phyloP scores from a whole-genome alignment of 2,329 filamentous ascomycete genomes.

The Colletotrichum musicola region DNA sequence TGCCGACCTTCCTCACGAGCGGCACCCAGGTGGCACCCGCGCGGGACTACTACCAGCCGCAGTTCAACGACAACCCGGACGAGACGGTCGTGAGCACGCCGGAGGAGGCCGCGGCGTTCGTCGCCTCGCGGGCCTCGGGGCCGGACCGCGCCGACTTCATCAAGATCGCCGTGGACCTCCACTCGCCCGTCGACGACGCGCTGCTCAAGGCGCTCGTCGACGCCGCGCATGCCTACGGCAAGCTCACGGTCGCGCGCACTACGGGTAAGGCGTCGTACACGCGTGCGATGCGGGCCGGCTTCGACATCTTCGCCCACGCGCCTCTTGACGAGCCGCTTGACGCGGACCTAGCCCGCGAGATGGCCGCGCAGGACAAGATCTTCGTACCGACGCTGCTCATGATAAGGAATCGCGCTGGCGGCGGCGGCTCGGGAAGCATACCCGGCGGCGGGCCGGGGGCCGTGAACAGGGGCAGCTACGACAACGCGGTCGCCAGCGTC shows the following conservation, averaged over 20 bases:
- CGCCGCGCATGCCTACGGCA: constrained; percentile 42
- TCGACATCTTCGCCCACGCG: constrained; percentile 47
- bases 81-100: constrained; percentile 5
- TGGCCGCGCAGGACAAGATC: constrained; percentile 41
- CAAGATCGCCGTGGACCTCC: constrained; percentile 43
- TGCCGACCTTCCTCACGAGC: constrained; percentile 19
- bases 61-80: constrained; percentile 12
- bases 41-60: neutral
- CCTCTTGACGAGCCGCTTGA: constrained; percentile 45
- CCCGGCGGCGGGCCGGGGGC: neutral
- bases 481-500: constrained; percentile 43
- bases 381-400: constrained; percentile 47
- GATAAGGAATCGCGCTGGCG: constrained; percentile 9
- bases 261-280: constrained; percentile 43
- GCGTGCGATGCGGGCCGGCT: constrained; percentile 44
- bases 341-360: constrained; percentile 34
- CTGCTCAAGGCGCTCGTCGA: constrained; percentile 42
- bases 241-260: constrained; percentile 45
- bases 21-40: constrained; percentile 6
- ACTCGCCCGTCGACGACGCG: constrained; percentile 42
- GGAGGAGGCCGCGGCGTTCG: constrained; percentile 10
- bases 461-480: constrained; percentile 40
- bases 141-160: constrained; percentile 44
- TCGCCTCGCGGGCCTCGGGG: constrained; percentile 2
- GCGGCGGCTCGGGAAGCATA: neutral